Percentiles rank a stretch among this genome's conserved stretches.
Conservation (phyloP, 2,329 filamentous ascomycete species). For the Talaromyces sp. region DNA sequence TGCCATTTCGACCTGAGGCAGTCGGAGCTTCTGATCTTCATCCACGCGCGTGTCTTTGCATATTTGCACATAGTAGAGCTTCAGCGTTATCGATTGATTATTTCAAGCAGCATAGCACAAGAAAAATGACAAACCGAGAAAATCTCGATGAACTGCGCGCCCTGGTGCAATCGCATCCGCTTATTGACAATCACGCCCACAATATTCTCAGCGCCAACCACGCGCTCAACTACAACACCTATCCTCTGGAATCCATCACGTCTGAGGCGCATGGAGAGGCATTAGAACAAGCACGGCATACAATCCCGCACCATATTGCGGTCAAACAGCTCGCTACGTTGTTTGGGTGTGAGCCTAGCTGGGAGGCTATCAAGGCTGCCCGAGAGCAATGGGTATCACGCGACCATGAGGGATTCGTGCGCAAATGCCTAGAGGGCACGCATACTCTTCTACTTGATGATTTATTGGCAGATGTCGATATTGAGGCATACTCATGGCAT, state of each 20-base stretch:
- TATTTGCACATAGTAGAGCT: no score
- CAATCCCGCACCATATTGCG: constrained; percentile 65
- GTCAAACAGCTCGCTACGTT: constrained; percentile 62
- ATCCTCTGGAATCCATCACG: constrained; percentile 58
- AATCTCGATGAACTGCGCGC: constrained; percentile 25
- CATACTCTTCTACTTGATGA: constrained; percentile 76
- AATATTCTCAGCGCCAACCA: constrained; percentile 34
- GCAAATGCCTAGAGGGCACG: constrained; percentile 64
- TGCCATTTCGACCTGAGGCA: background rate
- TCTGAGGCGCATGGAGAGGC: constrained; percentile 69
- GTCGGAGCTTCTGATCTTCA: constrained; percentile 7
- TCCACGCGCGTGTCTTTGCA: background rate
- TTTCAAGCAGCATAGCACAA: background rate
- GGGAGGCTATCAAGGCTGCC: constrained; percentile 51
- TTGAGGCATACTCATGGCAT: constrained; percentile 60
- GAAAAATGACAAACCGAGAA: background rate
- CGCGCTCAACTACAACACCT: constrained; percentile 27
- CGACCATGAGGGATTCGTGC: constrained; percentile 54
- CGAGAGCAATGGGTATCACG: constrained; percentile 43
- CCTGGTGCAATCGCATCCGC: constrained; percentile 34
- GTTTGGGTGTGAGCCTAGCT: constrained; percentile 61
- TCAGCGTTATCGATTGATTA: background rate
- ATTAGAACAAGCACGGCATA: constrained; percentile 55
- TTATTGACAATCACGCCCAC: constrained; percentile 47
- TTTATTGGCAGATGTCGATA: constrained; percentile 55